Base-by-base conservation (phyloP, 23 red algal genomes). In the Pyropia yezoensis region DNA sequence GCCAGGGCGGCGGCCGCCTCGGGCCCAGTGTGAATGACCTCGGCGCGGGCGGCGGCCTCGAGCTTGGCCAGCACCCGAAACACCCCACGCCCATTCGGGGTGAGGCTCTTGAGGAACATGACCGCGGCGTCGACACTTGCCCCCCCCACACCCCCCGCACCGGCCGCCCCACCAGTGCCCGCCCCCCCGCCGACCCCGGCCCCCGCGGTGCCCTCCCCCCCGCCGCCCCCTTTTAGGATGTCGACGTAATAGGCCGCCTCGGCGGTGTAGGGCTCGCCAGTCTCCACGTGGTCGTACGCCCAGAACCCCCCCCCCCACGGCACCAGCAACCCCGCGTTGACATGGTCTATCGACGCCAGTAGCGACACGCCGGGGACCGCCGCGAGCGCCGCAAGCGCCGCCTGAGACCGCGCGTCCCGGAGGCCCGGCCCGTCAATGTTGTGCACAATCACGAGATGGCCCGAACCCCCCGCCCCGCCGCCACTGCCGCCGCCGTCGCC, bases 371-470 rank as follows among this genome's bases (percentile, higher is more conserved):
- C 28, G 4, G 82, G 70, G 14, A 88, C 53, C 6, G 69, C 33
- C 26, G 74, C 77, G 7, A 96, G 70, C 62, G 33, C 59, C 23
- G 71, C 47, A 13, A 96, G 67, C 32, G 67, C 70, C 23, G 52
- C 69, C 64, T 96, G 90, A 54, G 27, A 64, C 23, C 88, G 82
- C 14, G 52, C 33, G 34, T 74, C 71, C 4, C 70, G 32, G n/a
- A 96, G 39, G 14, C 65, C 58, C 6, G 80, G 65, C 49, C 90
- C 90, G 57, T 96, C 90, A 33, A 96, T 88, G 54, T 82, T 96
- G 78, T 96, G 90, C 23, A 96, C 51, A 2, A 96, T 69, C 39
- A 96, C 25, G 7, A 67, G 9, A 3, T 66, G 64, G 12, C 16
- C 11, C 17, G 49, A 18, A 3, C 19, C 55, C 19, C 21, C 21